Evolutionary conservation across 768 basidiomycete genomes (phyloP), one percentile per base, ranked within the genome.

Genomic region (Mycena capillaripes): DNA sequence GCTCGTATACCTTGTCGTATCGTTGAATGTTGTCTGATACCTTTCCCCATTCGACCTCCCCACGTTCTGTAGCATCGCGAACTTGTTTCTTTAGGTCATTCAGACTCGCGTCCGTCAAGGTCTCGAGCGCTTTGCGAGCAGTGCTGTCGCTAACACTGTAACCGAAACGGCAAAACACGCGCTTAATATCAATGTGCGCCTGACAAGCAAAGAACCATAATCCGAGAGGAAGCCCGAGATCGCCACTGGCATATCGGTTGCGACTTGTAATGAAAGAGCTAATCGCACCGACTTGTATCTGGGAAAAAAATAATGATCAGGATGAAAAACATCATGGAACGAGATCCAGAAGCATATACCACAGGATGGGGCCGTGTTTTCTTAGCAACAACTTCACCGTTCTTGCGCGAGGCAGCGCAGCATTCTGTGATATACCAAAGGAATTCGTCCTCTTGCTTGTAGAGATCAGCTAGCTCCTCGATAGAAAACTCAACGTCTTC

Each of bases 111-210:
- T 61, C 42, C 9, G 59, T 61, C 42, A 61, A 4, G 9, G 59
- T 27, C 19, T 61, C 23, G 5, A 61, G 27, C 27, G 59, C 59
- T 17, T 42, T 42, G 27, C 59, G 40, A 16, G 59, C 42, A 4
- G 59, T 46, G 42, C 59, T 61, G 16, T 44, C 57, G 57, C 57
- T 58, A 2, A 58, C 57, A 36, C 29, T 32, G 53, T 58, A 58
- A 3, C 57, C 57, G 14, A 38, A 58, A 12, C 57, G 57, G 23
- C 57, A 58, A 36, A 58, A 23, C 25, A 58, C 36, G 3, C 57
- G 57, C 36, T 58, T 58, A 19, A 44, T 44, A 16, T 44, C 42
- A 16, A 21, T 19, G 42, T 44, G 42, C 17, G 42, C 42, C 42
- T 44, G 42, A 21, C 42, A 44, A 5, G 19, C 42, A 44, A 44